Percentiles rank a stretch among this genome's conserved stretches.
Conservation (phyloP, 2,329 filamentous ascomycete species). For the Tolypocladium capitatum region DNA sequence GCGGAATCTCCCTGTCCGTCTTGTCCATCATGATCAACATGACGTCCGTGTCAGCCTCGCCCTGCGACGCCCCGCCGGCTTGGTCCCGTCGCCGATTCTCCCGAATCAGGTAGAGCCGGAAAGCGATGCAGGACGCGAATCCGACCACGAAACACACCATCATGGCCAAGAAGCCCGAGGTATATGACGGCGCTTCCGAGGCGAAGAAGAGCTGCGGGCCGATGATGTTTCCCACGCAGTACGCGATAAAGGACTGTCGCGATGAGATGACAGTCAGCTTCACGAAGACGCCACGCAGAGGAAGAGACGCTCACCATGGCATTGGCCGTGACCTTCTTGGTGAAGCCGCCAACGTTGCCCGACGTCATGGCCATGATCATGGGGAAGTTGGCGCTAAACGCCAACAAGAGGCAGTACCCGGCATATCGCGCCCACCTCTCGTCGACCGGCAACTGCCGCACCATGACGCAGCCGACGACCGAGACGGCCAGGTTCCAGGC, state of each 20-base stretch:
- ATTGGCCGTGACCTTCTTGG: conserved; percentile 47
- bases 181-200: conserved; percentile 45
- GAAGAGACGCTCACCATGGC: conserved; percentile 27
- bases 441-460: conserved; percentile 8
- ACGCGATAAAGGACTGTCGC: conserved; percentile 36
- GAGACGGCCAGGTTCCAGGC: conserved; percentile 7
- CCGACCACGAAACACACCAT: conserved; percentile 44
- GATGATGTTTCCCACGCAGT: conserved; percentile 47
- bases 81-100: conserved; percentile 41
- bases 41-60: conserved; percentile 1
- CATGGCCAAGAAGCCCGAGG: conserved; percentile 47
- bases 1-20: conserved; percentile 40
- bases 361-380: conserved; percentile 43
- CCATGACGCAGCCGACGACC: conserved; percentile 11
- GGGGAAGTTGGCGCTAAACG: conserved; percentile 28
- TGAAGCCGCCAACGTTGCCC: conserved; percentile 47
- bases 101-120: conserved; percentile 34
- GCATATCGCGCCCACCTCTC: conserved; percentile 12
- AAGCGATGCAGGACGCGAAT: conserved; percentile 25
- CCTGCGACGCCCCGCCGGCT: neutral
- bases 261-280: neutral
- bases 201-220: conserved; percentile 46
- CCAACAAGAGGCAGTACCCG: conserved; percentile 37
- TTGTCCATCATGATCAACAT: conserved; percentile 24
- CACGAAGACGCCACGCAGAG: neutral